phyloP scores from a whole-genome alignment of 371 early-diverging fungal genomes.

The Lichtheimia ramosa region DNA sequence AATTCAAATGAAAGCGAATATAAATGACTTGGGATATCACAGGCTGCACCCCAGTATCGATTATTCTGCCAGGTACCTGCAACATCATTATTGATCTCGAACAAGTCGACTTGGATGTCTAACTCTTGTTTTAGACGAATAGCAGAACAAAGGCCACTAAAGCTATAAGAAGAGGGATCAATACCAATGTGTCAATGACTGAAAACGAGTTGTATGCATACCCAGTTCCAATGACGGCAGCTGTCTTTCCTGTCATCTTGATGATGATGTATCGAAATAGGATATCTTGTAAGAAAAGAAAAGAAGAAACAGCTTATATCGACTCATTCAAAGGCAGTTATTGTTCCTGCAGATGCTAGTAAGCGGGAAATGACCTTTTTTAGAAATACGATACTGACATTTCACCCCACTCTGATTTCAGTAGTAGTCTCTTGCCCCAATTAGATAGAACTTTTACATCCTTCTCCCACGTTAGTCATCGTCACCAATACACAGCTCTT shows the following conservation, averaged over 20 bases:
- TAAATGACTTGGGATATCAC: constrained; percentile 60
- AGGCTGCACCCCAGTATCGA: constrained; percentile 57
- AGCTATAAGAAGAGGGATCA: constrained; percentile 25
- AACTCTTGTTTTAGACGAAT: constrained; percentile 54
- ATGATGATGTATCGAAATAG: too few species aligned
- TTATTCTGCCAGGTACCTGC: constrained; percentile 69
- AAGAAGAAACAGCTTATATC: too few species aligned
- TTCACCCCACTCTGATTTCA: too few species aligned
- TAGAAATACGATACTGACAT: too few species aligned
- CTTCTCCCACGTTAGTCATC: too few species aligned
- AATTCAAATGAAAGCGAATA: constrained; percentile 53
- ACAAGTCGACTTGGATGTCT: constrained; percentile 47
- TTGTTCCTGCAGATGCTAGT: too few species aligned
- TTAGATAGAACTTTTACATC: too few species aligned
- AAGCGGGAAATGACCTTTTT: too few species aligned
- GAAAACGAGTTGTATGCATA: not conserved
- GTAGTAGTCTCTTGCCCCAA: too few species aligned
- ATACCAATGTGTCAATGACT: not conserved
- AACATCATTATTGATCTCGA: constrained; percentile 52
- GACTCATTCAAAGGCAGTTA: too few species aligned
- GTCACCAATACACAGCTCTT: too few species aligned
- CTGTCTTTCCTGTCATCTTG: not conserved
- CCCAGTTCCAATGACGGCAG: constrained; percentile 29
- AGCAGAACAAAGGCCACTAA: constrained; percentile 63
- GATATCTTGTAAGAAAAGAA: too few species aligned